Percentiles rank a stretch among this genome's conserved stretches.
Conservation (phyloP, 2,329 filamentous ascomycete genomes). For the Talaromyces sp. region DNA sequence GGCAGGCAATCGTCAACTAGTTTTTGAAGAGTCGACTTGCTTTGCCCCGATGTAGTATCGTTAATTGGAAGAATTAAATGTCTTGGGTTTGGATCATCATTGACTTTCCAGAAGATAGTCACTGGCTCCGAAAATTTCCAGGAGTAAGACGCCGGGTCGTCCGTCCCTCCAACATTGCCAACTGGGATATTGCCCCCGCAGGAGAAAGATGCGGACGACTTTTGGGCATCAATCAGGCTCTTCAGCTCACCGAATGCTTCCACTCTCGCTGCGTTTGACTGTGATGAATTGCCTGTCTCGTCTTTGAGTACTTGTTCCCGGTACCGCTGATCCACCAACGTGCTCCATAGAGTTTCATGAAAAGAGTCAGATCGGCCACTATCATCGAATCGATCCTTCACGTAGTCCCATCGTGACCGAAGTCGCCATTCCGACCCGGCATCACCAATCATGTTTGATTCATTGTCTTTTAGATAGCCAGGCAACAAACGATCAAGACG, state of each 20-base stretch:
- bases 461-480: too few relatives aligned
- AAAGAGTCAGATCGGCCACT: too few relatives aligned
- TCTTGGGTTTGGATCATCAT: background rate
- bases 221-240: slow-evolving; percentile 7
- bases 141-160: background rate
- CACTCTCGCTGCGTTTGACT: too few relatives aligned
- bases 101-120: slow-evolving; percentile 12
- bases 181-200: slow-evolving; percentile 15
- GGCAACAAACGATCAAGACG: too few relatives aligned
- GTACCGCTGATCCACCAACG: too few relatives aligned
- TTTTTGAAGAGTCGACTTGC: slow-evolving; percentile 6
- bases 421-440: too few relatives aligned
- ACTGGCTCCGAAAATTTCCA: slow-evolving; percentile 10
- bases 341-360: too few relatives aligned
- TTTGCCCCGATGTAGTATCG: background rate
- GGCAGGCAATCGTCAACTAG: slow-evolving; percentile 34
- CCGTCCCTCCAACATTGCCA: background rate
- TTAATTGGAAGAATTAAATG: slow-evolving; percentile 6
- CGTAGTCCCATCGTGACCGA: too few relatives aligned
- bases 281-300: too few relatives aligned
- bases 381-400: too few relatives aligned
- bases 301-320: too few relatives aligned
- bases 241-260: slow-evolving; percentile 6
- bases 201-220: slow-evolving; percentile 10
- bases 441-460: too few relatives aligned